A percentile compares a stretch with the other conserved stretches of the same genome.
Evolutionary conservation across 176 grass and related monocot genomes (phyloP).

Genomic region (Avena atlantica): DNA sequence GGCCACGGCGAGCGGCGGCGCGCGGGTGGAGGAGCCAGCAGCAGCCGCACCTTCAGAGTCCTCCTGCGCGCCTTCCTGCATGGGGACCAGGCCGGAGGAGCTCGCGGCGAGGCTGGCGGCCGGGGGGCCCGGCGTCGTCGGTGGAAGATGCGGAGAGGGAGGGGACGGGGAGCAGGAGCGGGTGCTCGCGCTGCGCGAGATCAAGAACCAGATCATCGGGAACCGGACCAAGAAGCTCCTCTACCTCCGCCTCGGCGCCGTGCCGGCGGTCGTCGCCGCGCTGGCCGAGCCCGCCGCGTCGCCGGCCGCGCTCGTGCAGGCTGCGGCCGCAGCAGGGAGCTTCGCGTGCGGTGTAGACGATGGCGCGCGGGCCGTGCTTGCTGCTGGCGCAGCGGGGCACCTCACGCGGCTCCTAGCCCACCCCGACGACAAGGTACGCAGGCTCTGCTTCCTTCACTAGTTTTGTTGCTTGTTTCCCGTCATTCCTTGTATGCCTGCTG

Average conservation of each 20-base stretch:
- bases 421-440: slow-evolving; percentile 75
- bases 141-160: slow-evolving; percentile 12
- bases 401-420: slow-evolving; percentile 80
- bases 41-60: neutral
- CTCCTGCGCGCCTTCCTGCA: slow-evolving; percentile 31
- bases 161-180: slow-evolving; percentile 54
- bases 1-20: slow-evolving; percentile 67
- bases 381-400: slow-evolving; percentile 64
- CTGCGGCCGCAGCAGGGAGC: slow-evolving; percentile 82
- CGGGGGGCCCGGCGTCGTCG: slow-evolving; percentile 25
- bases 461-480: slow-evolving; percentile 34
- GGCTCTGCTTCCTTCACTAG: neutral
- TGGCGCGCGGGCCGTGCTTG: slow-evolving; percentile 78
- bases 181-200: slow-evolving; percentile 77
- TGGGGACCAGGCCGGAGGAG: slow-evolving; percentile 69
- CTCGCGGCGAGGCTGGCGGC: slow-evolving; percentile 59
- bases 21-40: slow-evolving; percentile 47
- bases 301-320: slow-evolving; percentile 78
- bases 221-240: slow-evolving; percentile 98
- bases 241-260: slow-evolving; percentile 81
- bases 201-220: slow-evolving; percentile 99
- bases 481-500: slow-evolving; percentile 18
- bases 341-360: slow-evolving; percentile 98
- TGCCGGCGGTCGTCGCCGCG: slow-evolving; percentile 76
- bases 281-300: slow-evolving; percentile 55